These are phyloP conservation scores for Pseudisothecium myosuroides DNA, from an alignment of 225 moss, liverwort and hornwort species.

Conservation along the genomic window DNA sequence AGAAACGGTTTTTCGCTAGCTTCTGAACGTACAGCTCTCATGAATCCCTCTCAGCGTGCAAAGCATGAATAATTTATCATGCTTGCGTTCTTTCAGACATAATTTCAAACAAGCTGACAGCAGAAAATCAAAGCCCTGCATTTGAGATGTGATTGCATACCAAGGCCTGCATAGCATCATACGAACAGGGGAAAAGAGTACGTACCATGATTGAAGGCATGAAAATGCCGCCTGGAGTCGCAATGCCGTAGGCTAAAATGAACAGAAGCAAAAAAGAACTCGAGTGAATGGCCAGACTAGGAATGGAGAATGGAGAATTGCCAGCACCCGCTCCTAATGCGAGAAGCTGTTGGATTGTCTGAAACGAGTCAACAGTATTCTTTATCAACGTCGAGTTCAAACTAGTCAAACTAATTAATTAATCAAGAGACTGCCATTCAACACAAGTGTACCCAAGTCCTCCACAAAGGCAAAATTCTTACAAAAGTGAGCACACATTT, in stretches of 20 bases:
- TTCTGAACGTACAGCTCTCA: background rate
- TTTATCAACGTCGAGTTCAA: background rate
- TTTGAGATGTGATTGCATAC: background rate
- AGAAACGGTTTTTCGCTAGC: background rate
- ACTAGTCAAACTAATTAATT: background rate
- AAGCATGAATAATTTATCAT: background rate
- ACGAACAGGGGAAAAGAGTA: background rate
- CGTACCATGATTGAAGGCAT: slow-evolving; percentile 76
- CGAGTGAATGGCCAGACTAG: slow-evolving; percentile 44
- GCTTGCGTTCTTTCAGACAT: background rate
- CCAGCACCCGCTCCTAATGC: slow-evolving; percentile 14
- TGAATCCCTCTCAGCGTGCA: background rate
- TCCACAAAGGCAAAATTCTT: background rate
- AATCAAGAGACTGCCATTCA: background rate
- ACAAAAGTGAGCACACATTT: background rate
- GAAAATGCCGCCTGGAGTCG: slow-evolving; percentile 75
- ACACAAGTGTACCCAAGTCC: background rate
- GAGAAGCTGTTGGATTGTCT: slow-evolving; percentile 64
- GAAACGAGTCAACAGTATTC: background rate
- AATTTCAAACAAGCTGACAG: background rate
- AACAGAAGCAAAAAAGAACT: slow-evolving; percentile 57
- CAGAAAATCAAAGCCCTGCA: background rate
- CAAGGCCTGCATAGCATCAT: background rate
- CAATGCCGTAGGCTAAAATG: slow-evolving; percentile 59
- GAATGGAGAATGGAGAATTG: slow-evolving; percentile 31